Percentiles rank a stretch among this genome's conserved stretches.
Conservation (phyloP, 2,329 filamentous ascomycete species). For the Alternaria longipes region DNA sequence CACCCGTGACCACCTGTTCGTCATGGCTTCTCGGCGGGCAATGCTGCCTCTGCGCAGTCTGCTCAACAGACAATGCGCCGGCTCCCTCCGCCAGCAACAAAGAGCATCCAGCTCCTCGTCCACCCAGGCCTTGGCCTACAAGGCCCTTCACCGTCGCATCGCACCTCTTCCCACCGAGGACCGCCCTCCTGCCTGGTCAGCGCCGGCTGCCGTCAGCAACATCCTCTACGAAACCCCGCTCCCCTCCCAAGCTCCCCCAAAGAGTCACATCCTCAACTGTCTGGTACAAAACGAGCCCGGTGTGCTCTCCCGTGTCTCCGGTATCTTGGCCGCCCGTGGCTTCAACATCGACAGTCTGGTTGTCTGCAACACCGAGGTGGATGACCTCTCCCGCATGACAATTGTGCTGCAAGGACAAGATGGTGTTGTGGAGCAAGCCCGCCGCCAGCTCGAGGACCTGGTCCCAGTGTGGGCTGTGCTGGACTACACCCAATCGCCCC, state of each 20-base stretch:
- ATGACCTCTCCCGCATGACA: slow-evolving; percentile 97
- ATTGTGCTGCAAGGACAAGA: slow-evolving; percentile 97
- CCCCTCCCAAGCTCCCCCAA: slow-evolving; percentile 82
- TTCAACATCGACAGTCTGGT: slow-evolving; percentile 99
- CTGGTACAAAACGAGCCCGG: slow-evolving; percentile 98
- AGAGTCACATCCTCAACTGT: slow-evolving; percentile 97
- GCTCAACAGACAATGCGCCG: slow-evolving; percentile 40
- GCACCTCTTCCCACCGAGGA: slow-evolving; percentile 82
- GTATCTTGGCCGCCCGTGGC: slow-evolving; percentile 91
- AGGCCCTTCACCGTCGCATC: slow-evolving; percentile 90
- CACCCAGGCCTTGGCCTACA: slow-evolving; percentile 95
- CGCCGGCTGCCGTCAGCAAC: slow-evolving; percentile 93
- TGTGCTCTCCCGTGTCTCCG: slow-evolving; percentile 94
- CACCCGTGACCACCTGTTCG: slow-evolving; percentile 22
- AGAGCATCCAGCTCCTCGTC: slow-evolving; percentile 66
- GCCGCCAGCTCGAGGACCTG: slow-evolving; percentile 92
- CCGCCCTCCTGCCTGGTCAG: slow-evolving; percentile 81
- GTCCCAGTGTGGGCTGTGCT: slow-evolving; percentile 98
- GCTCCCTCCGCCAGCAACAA: slow-evolving; percentile 41
- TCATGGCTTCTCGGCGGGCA: slow-evolving; percentile 56
- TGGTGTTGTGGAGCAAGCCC: slow-evolving; percentile 95
- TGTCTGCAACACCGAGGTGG: slow-evolving; percentile 96
- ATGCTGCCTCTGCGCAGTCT: slow-evolving; percentile 51
- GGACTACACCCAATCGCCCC: slow-evolving; percentile 90
- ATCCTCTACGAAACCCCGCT: slow-evolving; percentile 98